Percentiles rank a stretch among this genome's conserved stretches.
Evolutionary conservation across 306 rosid genomes (phyloP).

Genomic region (Cucurbita ficifolia): DNA sequence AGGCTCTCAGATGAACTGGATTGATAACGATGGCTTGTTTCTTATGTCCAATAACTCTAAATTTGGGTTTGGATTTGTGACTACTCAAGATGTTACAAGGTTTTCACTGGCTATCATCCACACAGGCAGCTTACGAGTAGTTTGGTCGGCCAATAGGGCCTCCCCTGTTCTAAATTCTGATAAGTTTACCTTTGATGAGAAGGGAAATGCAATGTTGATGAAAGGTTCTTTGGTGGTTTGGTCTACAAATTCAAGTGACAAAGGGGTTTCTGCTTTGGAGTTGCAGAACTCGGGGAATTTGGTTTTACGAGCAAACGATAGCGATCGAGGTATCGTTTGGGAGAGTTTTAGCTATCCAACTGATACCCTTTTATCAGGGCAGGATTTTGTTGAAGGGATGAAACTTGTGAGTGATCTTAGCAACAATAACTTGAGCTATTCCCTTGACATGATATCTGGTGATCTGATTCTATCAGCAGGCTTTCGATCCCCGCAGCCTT

Average conservation of each 20-base stretch:
- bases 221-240: constrained; percentile 38
- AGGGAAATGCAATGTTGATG: constrained; percentile 38
- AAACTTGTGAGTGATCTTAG: constrained; percentile 44
- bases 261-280: constrained; percentile 44
- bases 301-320: constrained; percentile 31
- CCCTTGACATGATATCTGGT: constrained; percentile 65
- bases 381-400: constrained; percentile 63
- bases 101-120: constrained; percentile 44
- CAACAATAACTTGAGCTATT: constrained; percentile 30
- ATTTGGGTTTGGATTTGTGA: constrained; percentile 45
- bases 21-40: constrained; percentile 44
- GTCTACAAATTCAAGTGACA: constrained; percentile 39
- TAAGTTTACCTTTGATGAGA: constrained; percentile 37
- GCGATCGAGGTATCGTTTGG: constrained; percentile 35
- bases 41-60: constrained; percentile 30
- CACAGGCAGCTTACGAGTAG: constrained; percentile 3
- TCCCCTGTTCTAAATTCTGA: constrained; percentile 57
- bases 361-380: constrained; percentile 53
- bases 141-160: constrained; percentile 74
- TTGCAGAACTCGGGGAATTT: constrained; percentile 63
- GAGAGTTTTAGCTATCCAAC: constrained; percentile 82
- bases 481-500: constrained; percentile 54
- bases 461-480: constrained; percentile 49
- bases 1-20: constrained; percentile 58
- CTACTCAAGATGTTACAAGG: constrained; percentile 25